phyloP scores from a whole-genome alignment of 805 yeast species.

The Ogataea pini region DNA sequence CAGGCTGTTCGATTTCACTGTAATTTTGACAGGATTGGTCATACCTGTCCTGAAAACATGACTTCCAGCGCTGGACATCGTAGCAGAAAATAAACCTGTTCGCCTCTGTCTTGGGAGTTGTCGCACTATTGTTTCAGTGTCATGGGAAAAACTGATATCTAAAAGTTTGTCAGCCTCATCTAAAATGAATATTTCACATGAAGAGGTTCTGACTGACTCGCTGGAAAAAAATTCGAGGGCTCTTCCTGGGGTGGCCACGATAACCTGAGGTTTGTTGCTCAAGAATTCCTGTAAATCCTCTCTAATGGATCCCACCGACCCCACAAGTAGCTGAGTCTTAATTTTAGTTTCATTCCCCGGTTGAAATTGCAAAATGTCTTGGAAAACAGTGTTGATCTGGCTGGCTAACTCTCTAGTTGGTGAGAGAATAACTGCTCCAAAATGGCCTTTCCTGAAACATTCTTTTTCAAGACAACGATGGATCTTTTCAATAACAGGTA shows the following conservation, averaged over 20 bases:
- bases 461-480: slow-evolving; percentile 29
- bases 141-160: slow-evolving; percentile 72
- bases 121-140: slow-evolving; percentile 65
- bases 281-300: slow-evolving; percentile 69
- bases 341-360: slow-evolving; percentile 48
- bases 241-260: slow-evolving; percentile 94
- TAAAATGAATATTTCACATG: slow-evolving; percentile 72
- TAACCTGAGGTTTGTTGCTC: slow-evolving; percentile 61
- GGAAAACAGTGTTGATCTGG: slow-evolving; percentile 70
- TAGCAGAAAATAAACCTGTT: slow-evolving; percentile 93
- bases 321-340: slow-evolving; percentile 62
- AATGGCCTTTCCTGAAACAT: slow-evolving; percentile 56
- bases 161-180: slow-evolving; percentile 94
- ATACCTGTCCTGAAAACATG: slow-evolving; percentile 84
- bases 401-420: slow-evolving; percentile 67
- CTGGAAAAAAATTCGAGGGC: slow-evolving; percentile 70
- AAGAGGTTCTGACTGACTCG: slow-evolving; percentile 54
- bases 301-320: slow-evolving; percentile 60
- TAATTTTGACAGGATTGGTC: slow-evolving; percentile 87
- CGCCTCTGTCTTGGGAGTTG: slow-evolving; percentile 86
- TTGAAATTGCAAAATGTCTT: slow-evolving; percentile 55
- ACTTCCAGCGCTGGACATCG: slow-evolving; percentile 78
- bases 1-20: slow-evolving; percentile 57
- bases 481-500: slow-evolving; percentile 78
- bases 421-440: slow-evolving; percentile 70